Evolutionary conservation across 1,139 yeast genomes (phyloP).

Genomic region (Blastobotrys arbuscula): DNA sequence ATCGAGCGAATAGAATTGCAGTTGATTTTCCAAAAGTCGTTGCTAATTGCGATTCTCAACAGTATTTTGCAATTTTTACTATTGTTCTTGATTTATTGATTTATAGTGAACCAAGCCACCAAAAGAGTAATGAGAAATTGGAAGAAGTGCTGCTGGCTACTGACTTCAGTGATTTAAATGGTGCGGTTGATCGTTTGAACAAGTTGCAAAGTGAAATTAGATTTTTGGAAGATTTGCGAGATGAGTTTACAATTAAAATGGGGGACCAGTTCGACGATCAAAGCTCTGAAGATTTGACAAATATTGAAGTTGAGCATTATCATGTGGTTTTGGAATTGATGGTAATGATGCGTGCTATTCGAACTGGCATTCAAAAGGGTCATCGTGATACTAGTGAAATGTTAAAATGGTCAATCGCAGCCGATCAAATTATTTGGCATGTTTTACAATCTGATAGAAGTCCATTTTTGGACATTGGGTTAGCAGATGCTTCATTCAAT

Average conservation of each 20-base stretch:
- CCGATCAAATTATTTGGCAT: constrained; percentile 72
- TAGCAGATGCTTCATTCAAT: constrained; percentile 57
- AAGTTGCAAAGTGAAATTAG: constrained; percentile 53
- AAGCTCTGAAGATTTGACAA: constrained; percentile 27
- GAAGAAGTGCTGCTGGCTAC: constrained; percentile 64
- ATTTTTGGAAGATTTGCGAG: constrained; percentile 41
- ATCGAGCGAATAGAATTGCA: constrained; percentile 40
- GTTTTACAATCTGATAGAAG: constrained; percentile 53
- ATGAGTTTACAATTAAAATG: constrained; percentile 37
- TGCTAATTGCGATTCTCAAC: constrained; percentile 65
- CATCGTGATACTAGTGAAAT: constrained; percentile 36
- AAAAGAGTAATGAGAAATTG: constrained; percentile 52
- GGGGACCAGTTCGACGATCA: constrained; percentile 32
- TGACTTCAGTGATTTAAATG: constrained; percentile 57
- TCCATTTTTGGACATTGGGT: constrained; percentile 68
- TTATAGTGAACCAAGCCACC: constrained; percentile 58
- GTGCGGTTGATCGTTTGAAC: constrained; percentile 48
- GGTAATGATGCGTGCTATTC: constrained; percentile 62
- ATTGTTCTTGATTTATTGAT: constrained; percentile 61
- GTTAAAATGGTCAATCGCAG: constrained; percentile 57
- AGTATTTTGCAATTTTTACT: constrained; percentile 62
- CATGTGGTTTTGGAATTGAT: constrained; percentile 53
- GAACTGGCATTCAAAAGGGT: constrained; percentile 43
- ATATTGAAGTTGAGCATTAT: constrained; percentile 53
- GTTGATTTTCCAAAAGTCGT: constrained; percentile 68